These are phyloP conservation scores for Xylaria sp. DNA, from an alignment of 2,329 filamentous ascomycete genomes.

Conservation along the genomic window DNA sequence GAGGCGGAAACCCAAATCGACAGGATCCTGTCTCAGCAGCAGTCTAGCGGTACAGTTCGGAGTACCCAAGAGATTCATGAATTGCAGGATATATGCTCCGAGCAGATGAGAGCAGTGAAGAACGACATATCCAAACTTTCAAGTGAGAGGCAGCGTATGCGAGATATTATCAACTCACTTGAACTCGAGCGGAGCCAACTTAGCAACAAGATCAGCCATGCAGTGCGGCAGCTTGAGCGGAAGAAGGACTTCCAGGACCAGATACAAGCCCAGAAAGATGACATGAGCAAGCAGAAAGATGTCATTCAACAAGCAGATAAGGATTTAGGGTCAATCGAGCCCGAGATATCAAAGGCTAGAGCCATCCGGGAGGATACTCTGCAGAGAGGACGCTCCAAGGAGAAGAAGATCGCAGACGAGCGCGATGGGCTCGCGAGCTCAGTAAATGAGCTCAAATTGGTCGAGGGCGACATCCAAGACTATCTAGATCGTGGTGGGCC, in stretches of 20 bases:
- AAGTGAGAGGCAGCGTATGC: slow-evolving; percentile 71
- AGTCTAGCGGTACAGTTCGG: slow-evolving; percentile 64
- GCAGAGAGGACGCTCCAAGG: slow-evolving; percentile 69
- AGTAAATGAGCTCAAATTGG: slow-evolving; percentile 74
- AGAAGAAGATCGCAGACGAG: slow-evolving; percentile 71
- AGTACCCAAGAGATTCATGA: slow-evolving; percentile 85
- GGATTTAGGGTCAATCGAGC: slow-evolving; percentile 74
- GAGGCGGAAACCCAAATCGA: slow-evolving; percentile 74
- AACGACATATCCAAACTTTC: slow-evolving; percentile 66
- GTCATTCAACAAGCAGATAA: slow-evolving; percentile 69
- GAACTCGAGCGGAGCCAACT: slow-evolving; percentile 80
- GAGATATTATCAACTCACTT: slow-evolving; percentile 67
- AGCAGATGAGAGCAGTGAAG: slow-evolving; percentile 68
- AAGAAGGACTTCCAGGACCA: slow-evolving; percentile 72
- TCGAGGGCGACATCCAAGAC: slow-evolving; percentile 75
- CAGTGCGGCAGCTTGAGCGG: slow-evolving; percentile 77
- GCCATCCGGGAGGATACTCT: slow-evolving; percentile 77
- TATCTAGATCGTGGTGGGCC: slow-evolving; percentile 79
- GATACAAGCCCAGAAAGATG: slow-evolving; percentile 72
- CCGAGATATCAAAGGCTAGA: slow-evolving; percentile 75
- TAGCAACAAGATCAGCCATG: slow-evolving; percentile 70
- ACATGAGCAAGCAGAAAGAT: slow-evolving; percentile 69
- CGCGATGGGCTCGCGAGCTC: slow-evolving; percentile 73
- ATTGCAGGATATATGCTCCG: slow-evolving; percentile 67
- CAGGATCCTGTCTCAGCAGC: slow-evolving; percentile 75